phyloP scores from a whole-genome alignment of 1,284 basidiomycete genomes.

The Trametes sp. region DNA sequence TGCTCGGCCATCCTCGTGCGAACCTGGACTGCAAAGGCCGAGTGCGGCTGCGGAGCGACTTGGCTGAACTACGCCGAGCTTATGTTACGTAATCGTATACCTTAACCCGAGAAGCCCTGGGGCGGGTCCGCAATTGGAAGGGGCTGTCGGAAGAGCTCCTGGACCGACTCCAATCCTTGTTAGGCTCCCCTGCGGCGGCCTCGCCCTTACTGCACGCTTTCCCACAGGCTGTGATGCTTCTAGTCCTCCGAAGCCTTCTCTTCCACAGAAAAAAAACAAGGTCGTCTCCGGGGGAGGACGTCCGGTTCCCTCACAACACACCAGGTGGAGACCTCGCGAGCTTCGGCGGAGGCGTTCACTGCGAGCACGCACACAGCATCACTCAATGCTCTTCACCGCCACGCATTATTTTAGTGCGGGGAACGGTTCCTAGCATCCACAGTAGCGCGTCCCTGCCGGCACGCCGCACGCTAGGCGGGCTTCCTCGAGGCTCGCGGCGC shows the following conservation, averaged over 20 bases:
- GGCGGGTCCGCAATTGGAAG: slow-evolving; percentile 13
- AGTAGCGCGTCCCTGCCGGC: slow-evolving; percentile 7
- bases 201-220: neutral
- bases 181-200: slow-evolving; percentile 3
- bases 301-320: neutral
- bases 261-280: neutral
- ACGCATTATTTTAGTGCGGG: slow-evolving; percentile 14
- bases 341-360: slow-evolving; percentile 2
- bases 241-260: neutral
- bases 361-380: slow-evolving; percentile 7
- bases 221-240: neutral
- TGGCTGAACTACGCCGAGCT: slow-evolving; percentile 13
- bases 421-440: slow-evolving; percentile 1
- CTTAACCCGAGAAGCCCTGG: slow-evolving; percentile 11
- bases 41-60: slow-evolving; percentile 23
- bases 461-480: slow-evolving; percentile 10
- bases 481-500: slow-evolving; percentile 2
- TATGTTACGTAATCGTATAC: slow-evolving; percentile 13
- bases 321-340: slow-evolving; percentile 2
- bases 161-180: slow-evolving; percentile 15
- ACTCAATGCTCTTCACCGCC: slow-evolving; percentile 15
- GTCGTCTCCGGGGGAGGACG: neutral
- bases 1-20: neutral
- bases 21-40: neutral
- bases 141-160: slow-evolving; percentile 6